A percentile compares a stretch with the other conserved stretches of the same genome.
Conservation (phyloP, 148 eudicot genomes). For the Rhododendron ferrugineum region DNA sequence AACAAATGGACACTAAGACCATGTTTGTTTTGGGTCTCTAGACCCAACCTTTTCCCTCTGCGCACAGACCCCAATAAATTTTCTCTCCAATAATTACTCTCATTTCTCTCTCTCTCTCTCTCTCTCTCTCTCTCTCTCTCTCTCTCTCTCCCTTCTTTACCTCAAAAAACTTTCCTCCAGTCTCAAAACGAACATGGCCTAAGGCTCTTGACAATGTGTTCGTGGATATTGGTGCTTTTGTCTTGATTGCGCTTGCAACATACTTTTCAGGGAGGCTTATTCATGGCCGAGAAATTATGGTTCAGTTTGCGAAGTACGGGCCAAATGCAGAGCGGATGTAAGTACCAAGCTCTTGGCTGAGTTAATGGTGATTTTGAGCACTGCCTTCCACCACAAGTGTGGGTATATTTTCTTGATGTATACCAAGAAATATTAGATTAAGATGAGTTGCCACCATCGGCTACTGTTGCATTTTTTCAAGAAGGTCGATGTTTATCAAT, state of each 20-base stretch:
- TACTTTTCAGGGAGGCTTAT: constrained; percentile 13
- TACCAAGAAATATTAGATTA: not conserved
- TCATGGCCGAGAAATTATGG: constrained; percentile 18
- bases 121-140: no score
- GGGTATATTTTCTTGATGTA: not conserved
- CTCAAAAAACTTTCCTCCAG: no score
- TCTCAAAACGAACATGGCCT: no score
- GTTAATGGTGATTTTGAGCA: not conserved
- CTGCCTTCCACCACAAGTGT: not conserved
- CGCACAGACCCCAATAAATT: no score
- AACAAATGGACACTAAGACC: not conserved
- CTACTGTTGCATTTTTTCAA: not conserved
- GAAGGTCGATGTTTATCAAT: no score
- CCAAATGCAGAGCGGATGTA: constrained; percentile 20
- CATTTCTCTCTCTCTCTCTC: no score
- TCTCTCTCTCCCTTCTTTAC: no score
- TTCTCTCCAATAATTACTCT: no score
- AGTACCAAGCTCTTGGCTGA: not conserved
- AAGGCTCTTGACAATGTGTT: not conserved
- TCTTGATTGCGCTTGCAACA: not conserved
- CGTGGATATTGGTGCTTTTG: not conserved
- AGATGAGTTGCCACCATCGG: not conserved
- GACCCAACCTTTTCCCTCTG: no score
- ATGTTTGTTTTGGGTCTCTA: no score
- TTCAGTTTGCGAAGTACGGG: constrained; percentile 19